Base-by-base conservation (phyloP, 192 early-diverging fungal genomes). In the Thamnidium elegans region DNA sequence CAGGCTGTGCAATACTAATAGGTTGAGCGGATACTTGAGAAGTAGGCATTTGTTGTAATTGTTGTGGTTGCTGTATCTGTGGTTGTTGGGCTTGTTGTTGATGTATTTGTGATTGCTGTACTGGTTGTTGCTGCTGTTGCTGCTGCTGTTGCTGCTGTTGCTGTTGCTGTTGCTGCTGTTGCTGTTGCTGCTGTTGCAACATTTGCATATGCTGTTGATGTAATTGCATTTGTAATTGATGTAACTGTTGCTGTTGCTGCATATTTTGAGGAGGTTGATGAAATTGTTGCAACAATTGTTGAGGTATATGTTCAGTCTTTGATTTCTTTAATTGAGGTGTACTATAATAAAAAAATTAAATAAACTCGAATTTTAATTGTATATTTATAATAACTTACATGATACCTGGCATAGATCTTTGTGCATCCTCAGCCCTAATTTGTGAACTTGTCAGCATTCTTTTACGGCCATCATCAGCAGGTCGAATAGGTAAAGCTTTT, bases 301-400 rank as follows among this genome's bases (percentile, higher is more conserved):
- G 4, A 56, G 65, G 55, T 50, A 55, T 56, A 67, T 67, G 44
- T 6, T 67, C 65, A n/a, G 47, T 59, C 36, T 67, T 67, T 67
- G 43, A 6, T 4, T 55, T 36, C 13, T 67, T 67, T 26, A 51
- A 21, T n/a, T 67, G 61, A 50, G 56, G 58, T 32, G 32, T 66
- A 42, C 66, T 67, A 56, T 43, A 2, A n/a, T 36, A 21, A 42
- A 13, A 36, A 42, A 32, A 31, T 21, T 5, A 26, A 45, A 15
- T 19, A 14, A n/a, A n/a, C n/a, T n/a, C n/a, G n/a, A n/a, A n/a
- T n/a, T n/a, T n/a, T n/a, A n/a, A n/a, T n/a, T n/a, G n/a, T n/a
- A n/a, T n/a, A n/a, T n/a, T n/a, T n/a, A n/a, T n/a, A n/a, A n/a
- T n/a, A n/a, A 50, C 44, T 68, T 58, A 62, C 58, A 20, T 32